Conservation (phyloP, 2,329 filamentous ascomycete species). For the Talaromyces albobiverticillius region DNA sequence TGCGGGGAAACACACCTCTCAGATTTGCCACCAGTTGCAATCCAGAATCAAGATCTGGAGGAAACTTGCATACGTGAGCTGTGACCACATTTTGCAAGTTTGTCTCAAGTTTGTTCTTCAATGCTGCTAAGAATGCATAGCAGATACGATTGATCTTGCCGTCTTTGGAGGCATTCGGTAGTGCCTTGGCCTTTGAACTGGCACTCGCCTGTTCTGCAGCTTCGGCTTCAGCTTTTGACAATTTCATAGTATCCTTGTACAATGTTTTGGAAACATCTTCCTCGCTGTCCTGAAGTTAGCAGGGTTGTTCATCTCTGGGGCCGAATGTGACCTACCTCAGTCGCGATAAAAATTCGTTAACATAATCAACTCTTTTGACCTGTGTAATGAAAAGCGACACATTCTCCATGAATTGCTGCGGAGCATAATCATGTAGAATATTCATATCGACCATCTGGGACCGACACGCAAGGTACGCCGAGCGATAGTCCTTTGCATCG, state of each 20-base stretch:
- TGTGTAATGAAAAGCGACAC: conserved; percentile 79
- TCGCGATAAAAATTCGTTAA: conserved; percentile 89
- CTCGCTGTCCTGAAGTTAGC: conserved; percentile 51
- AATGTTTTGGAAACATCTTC: conserved; percentile 93
- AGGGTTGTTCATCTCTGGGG: not conserved
- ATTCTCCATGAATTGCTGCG: conserved; percentile 75
- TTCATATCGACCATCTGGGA: conserved; percentile 98
- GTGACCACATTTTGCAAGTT: conserved; percentile 91
- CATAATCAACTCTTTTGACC: conserved; percentile 73
- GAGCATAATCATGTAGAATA: conserved; percentile 90
- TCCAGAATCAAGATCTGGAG: conserved; percentile 84
- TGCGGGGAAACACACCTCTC: conserved; percentile 36
- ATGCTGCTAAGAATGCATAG: conserved; percentile 70
- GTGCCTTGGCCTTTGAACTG: conserved; percentile 13
- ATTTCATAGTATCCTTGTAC: conserved; percentile 79
- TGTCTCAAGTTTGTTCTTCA: conserved; percentile 60
- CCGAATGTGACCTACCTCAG: conserved; percentile 58
- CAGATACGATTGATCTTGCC: conserved; percentile 85
- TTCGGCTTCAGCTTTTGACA: conserved; percentile 28
- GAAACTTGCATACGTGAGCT: conserved; percentile 87
- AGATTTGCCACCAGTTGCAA: conserved; percentile 75
- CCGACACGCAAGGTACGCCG: conserved; percentile 82
- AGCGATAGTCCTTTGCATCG: conserved; percentile 73
- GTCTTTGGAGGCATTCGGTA: conserved; percentile 22
- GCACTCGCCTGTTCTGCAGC: conserved; percentile 25